Base-by-base conservation (phyloP, 148 eudicot species). In the Silene uniflora region DNA sequence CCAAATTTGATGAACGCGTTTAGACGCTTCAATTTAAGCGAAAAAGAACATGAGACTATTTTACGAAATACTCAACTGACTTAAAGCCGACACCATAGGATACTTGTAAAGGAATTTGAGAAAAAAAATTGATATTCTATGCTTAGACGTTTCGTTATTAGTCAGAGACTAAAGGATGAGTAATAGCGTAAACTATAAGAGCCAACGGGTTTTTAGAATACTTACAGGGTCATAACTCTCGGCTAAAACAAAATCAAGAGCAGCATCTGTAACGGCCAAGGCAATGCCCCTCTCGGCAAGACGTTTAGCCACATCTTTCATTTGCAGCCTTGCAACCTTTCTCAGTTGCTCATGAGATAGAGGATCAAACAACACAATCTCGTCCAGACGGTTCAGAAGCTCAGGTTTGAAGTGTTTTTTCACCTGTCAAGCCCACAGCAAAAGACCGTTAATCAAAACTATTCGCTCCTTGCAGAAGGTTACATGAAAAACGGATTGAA, bases 171-270 rank as follows among this genome's bases (percentile, higher is more conserved):
- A 69, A 11, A 7, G n/a, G 17, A 1, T 55, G 59, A 12, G 18
- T 29, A 29, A 29, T 29, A 29, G 32, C 32, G 32, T 29, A 35
- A 35, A 35, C 42, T 35, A 35, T 35, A 35, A 35, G 42, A 35
- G 6, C 42, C 54, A 21, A 60, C 3, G 55, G 9, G 18, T 63
- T 63, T 14, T n/a, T 29, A 62, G 9, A n/a, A 22, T 68, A 77
- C 96, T 87, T 81, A 93, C 96, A 2, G 93, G 96, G 59, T 94
- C 97, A 77, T 94, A 94, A 71, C 98, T 94, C 81, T 90, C 89
- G 0, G 87, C 86, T 55, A 94, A 78, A 32, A 91, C 90, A 69
- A 85, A 83, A 79, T 94, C 91, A 6, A 94, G 75, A 23, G 98
- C 98, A n/a, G 88, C 90, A 44, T 89, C 98, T 1, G 98, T 90